A percentile compares a stretch with the other conserved stretches of the same genome.
phyloP scores from a whole-genome alignment of 768 basidiomycete species.

The Amanita thiersii region DNA sequence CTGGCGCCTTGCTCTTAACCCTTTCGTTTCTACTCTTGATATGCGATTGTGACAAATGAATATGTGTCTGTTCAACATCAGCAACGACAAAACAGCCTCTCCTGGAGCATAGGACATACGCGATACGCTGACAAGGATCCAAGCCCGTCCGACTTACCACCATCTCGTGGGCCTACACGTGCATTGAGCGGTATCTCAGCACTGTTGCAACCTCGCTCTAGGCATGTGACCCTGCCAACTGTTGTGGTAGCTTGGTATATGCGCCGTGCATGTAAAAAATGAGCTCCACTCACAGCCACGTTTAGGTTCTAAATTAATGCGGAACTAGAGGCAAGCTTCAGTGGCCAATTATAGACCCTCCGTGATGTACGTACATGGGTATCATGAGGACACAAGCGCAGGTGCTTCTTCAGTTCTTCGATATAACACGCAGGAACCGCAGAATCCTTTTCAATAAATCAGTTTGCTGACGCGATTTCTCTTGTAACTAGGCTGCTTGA shows the following conservation, averaged over 20 bases:
- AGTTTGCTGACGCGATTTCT: neutral
- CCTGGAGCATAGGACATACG: constrained; percentile 20
- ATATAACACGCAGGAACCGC: constrained; percentile 26
- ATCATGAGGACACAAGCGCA: constrained; percentile 23
- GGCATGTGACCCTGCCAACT: constrained; percentile 37
- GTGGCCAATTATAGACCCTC: neutral
- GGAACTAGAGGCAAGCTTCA: constrained; percentile 22
- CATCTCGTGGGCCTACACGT: constrained; percentile 23
- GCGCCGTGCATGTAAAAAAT: constrained; percentile 6
- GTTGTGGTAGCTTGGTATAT: constrained; percentile 3
- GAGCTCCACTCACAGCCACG: constrained; percentile 34
- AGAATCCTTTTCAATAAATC: constrained; percentile 1
- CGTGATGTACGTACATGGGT: constrained; percentile 19
- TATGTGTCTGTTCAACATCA: constrained; percentile 19
- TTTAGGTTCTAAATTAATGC: constrained; percentile 25
- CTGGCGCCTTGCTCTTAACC: constrained; percentile 13
- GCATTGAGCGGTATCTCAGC: constrained; percentile 23
- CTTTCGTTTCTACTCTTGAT: constrained; percentile 16
- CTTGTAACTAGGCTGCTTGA: no score
- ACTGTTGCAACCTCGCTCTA: constrained; percentile 36
- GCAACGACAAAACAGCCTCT: constrained; percentile 3
- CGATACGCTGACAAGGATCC: constrained; percentile 40
- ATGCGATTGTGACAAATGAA: constrained; percentile 21
- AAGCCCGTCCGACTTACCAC: constrained; percentile 34
- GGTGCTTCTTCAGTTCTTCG: constrained; percentile 25